Evolutionary conservation across 495 filamentous ascomycete genomes (phyloP).

Genomic region (Cairneyella variabilis): DNA sequence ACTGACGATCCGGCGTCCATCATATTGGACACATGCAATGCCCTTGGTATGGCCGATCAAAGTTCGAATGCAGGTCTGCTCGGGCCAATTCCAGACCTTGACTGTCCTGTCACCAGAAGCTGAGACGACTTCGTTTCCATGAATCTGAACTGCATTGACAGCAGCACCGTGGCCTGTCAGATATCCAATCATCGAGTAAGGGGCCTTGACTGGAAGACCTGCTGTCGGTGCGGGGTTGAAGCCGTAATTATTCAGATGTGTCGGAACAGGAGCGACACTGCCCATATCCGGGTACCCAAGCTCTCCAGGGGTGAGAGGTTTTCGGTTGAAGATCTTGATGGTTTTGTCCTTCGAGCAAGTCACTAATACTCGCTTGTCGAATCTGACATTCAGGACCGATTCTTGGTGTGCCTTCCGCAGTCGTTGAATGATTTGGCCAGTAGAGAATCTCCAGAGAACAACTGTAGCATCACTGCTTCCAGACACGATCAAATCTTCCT

Average conservation of each 20-base stretch:
- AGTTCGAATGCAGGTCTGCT: constrained; percentile 68
- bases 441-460: constrained; percentile 91
- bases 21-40: constrained; percentile 96
- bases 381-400: constrained; percentile 92
- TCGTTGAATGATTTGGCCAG: constrained; percentile 71
- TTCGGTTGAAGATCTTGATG: constrained; percentile 92
- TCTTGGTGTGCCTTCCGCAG: constrained; percentile 76
- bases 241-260: constrained; percentile 42
- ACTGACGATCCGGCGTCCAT: constrained; percentile 93
- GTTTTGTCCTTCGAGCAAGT: constrained; percentile 97
- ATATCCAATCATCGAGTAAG: constrained; percentile 74
- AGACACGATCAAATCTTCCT: constrained; percentile 87
- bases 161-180: constrained; percentile 83
- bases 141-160: constrained; percentile 93
- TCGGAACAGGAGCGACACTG: constrained; percentile 48
- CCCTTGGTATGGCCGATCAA: constrained; percentile 88
- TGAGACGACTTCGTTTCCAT: constrained; percentile 82
- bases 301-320: constrained; percentile 60
- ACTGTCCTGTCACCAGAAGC: constrained; percentile 89
- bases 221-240: constrained; percentile 42
- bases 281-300: constrained; percentile 56
- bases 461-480: constrained; percentile 89
- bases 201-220: constrained; percentile 43
- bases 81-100: constrained; percentile 89
- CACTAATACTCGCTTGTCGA: constrained; percentile 84